Conservation (phyloP, 805 yeast genomes). For the Myxozyma vanderwaltii region DNA sequence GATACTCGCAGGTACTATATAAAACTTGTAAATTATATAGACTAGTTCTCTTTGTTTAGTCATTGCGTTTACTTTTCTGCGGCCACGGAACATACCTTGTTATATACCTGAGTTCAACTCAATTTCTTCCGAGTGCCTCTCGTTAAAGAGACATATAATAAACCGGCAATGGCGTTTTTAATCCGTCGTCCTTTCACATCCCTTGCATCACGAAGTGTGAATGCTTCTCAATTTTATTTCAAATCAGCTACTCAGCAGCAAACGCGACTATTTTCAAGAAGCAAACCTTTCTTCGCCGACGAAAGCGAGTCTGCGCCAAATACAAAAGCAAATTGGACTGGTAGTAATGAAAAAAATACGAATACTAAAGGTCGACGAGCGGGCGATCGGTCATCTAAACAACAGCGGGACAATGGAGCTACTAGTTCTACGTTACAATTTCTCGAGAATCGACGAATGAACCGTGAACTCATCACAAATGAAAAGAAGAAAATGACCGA, state of each 20-base stretch:
- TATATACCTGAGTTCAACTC: too few species aligned
- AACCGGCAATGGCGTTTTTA: not conserved
- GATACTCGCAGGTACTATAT: too few species aligned
- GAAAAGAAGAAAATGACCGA: not conserved
- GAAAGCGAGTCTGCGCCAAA: not conserved
- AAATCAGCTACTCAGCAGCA: not conserved
- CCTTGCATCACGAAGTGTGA: not conserved
- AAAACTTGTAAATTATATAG: too few species aligned
- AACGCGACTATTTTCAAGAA: not conserved
- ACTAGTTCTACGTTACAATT: not conserved
- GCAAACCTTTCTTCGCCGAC: not conserved
- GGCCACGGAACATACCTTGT: too few species aligned
- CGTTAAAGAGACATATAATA: not conserved
- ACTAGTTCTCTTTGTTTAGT: too few species aligned
- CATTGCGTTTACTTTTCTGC: too few species aligned
- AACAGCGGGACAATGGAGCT: not conserved
- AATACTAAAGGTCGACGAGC: not conserved
- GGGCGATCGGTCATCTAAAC: not conserved
- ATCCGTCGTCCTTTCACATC: not conserved
- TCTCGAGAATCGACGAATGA: not conserved
- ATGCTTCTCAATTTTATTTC: not conserved
- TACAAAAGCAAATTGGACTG: too few species aligned
- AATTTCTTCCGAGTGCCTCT: too few species aligned
- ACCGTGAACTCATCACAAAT: not conserved
- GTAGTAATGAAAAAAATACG: too few species aligned